Base-by-base conservation (phyloP, 805 yeast species). In the Spathaspora gorwiae region DNA sequence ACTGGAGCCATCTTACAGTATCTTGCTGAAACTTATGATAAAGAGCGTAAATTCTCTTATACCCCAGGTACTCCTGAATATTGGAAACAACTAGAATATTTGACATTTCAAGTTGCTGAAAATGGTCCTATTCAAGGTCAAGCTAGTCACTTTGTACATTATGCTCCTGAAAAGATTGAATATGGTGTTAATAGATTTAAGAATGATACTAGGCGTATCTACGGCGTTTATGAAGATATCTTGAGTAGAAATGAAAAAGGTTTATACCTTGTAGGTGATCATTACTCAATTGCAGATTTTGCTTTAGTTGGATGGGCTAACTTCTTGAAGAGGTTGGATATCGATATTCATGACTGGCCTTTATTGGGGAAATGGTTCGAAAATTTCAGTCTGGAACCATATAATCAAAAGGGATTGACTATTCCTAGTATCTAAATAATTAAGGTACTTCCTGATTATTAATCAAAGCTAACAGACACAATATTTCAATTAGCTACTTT, bases 111-210 rank as follows among this genome's bases (percentile, higher is more conserved):
- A 53, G 72, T 76, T 65, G 80, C 83, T 7, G 49, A 50, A 42
- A 47, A 50, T 26, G 78, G 83, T 30, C 86, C 87, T 46, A 78
- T 74, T 73, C 81, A 75, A 54, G 87, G 87, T 9, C 86, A 81
- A 56, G 78, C 76, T 36, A 57, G 61, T 48, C 81, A 76, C 56
- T 83, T 81, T 56, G 35, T 47, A 1, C 14, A 44, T 5, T 71
- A 46, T 53, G 79, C 83, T 6, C 60, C 65, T 0, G 85, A 78
- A 49, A 75, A 79, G 54, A 55, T 78, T 37, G 79, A 73, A 19
- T 81, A 78, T 54, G 86, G 71, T 13, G 73, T 76, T 42, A 65
- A 74, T 27, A 67, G 87, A 50, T 83, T 73, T 55, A 44, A 53
- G 7, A 66, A 64, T 26, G 87, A 83, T 52, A 71, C 81, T 7